These are phyloP conservation scores for Bretschneidera sinensis DNA, from an alignment of 345 rosid genomes.

Conservation along the genomic window DNA sequence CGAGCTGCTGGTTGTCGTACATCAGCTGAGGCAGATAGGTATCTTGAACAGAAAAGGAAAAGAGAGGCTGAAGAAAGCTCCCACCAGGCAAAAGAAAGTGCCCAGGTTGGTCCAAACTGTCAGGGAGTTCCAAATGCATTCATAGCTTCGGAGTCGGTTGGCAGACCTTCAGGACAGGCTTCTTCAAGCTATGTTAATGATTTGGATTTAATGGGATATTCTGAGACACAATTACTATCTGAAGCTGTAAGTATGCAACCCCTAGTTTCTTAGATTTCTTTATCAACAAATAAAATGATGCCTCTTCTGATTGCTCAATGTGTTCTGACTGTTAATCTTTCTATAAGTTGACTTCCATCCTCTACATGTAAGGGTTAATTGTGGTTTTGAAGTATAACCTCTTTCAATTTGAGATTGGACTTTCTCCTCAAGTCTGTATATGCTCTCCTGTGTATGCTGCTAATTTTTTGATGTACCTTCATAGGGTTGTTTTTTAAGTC, in stretches of 20 bases:
- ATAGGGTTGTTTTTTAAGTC: too few species aligned
- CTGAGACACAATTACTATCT: constrained; percentile 65
- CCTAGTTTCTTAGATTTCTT: background rate
- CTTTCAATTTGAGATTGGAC: too few species aligned
- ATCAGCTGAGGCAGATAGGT: constrained; percentile 75
- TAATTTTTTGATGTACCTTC: too few species aligned
- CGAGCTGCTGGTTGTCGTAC: constrained; percentile 86
- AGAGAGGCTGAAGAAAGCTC: constrained; percentile 75
- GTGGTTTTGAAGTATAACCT: too few species aligned
- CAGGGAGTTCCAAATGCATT: constrained; percentile 39
- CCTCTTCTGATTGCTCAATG: background rate
- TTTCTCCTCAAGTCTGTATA: too few species aligned
- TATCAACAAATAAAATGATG: background rate
- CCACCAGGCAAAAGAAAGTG: constrained; percentile 61
- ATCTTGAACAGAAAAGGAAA: constrained; percentile 57
- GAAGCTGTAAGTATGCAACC: constrained; percentile 56
- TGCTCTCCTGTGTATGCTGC: too few species aligned
- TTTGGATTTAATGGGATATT: constrained; percentile 53
- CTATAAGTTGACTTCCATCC: too few species aligned
- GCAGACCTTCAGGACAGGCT: constrained; percentile 48
- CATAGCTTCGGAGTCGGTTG: constrained; percentile 34
- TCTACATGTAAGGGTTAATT: too few species aligned
- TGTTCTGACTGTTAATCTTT: constrained; percentile 3
- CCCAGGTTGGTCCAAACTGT: constrained; percentile 43
- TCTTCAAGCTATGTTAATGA: constrained; percentile 57